These are phyloP conservation scores for Mortierella sp. DNA, from an alignment of 371 early-diverging fungal species.

Conservation along the genomic window DNA sequence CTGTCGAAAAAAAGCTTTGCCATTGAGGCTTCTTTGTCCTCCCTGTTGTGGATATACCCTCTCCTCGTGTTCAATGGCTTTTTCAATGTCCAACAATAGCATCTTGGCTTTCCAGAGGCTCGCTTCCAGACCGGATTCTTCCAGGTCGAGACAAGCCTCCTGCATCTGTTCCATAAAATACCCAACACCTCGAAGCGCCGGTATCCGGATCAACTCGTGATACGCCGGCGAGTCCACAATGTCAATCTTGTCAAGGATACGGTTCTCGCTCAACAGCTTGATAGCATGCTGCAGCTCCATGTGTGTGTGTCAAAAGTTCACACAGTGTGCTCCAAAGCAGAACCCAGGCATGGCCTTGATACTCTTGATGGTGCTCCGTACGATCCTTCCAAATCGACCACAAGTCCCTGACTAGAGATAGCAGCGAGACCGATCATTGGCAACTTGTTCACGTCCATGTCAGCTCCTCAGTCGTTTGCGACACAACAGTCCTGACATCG, in stretches of 20 bases:
- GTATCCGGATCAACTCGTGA: conserved; percentile 43
- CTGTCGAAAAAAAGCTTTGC: no score
- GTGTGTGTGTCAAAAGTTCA: conserved; percentile 46
- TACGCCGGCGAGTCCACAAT: conserved; percentile 48
- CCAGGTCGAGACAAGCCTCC: conserved; percentile 22
- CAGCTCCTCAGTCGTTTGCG: conserved; percentile 50
- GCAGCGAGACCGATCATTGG: conserved; percentile 53
- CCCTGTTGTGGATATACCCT: no score
- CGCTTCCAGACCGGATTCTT: conserved; percentile 19
- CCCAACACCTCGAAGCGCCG: conserved; percentile 32
- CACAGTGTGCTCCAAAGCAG: conserved; percentile 47
- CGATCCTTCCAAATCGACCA: conserved; percentile 47
- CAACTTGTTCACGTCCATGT: conserved; percentile 49
- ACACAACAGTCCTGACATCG: conserved; percentile 50
- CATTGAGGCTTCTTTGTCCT: no score
- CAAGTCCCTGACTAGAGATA: conserved; percentile 41
- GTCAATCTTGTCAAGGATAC: conserved; percentile 33
- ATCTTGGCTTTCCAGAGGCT: conserved; percentile 7
- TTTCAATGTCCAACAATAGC: conserved; percentile 13
- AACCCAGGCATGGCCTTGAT: conserved; percentile 46
- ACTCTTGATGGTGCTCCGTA: conserved; percentile 50
- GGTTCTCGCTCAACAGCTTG: conserved; percentile 41
- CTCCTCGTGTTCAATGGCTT: conserved; percentile 18
- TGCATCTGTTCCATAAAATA: conserved; percentile 32
- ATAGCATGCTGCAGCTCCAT: conserved; percentile 50